These are phyloP conservation scores for Thermomucor indicae-seudaticae DNA, from an alignment of 371 early-diverging fungal species.

Conservation along the genomic window DNA sequence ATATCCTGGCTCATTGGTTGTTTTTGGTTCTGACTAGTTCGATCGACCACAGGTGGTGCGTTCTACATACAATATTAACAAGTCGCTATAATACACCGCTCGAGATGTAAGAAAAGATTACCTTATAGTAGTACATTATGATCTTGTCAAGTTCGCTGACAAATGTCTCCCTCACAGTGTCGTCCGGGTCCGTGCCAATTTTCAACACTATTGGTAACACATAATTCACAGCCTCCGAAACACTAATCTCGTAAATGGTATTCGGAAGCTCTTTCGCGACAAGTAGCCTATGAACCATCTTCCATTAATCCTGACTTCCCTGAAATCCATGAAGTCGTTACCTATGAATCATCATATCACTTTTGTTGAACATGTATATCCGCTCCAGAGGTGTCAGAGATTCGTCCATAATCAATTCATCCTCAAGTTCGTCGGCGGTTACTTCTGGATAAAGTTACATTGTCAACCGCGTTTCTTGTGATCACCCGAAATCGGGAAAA, in stretches of 20 bases:
- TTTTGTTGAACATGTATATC: constrained; percentile 42
- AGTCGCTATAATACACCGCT: background rate
- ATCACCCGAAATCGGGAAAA: no score
- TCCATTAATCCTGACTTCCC: background rate
- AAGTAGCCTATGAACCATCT: constrained; percentile 10
- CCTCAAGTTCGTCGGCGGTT: constrained; percentile 39
- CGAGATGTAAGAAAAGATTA: constrained; percentile 1
- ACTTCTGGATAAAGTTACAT: constrained; percentile 12
- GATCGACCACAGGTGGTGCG: constrained; percentile 20
- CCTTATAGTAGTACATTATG: constrained; percentile 49
- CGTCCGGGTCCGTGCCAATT: constrained; percentile 43
- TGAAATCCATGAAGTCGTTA: constrained; percentile 5
- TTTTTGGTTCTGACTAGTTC: background rate
- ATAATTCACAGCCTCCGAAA: constrained; percentile 41
- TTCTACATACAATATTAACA: constrained; percentile 5
- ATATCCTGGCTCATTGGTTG: background rate
- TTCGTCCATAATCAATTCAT: constrained; percentile 41
- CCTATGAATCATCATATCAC: constrained; percentile 48
- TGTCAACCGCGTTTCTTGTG: constrained; percentile 1
- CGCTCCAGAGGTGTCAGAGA: constrained; percentile 44
- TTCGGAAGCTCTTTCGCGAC: constrained; percentile 39
- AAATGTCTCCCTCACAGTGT: constrained; percentile 49
- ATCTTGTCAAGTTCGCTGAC: constrained; percentile 47
- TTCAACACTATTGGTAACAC: constrained; percentile 44
- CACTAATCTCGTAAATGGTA: constrained; percentile 34